Percentiles rank a stretch among this genome's conserved stretches.
Evolutionary conservation across 2,329 filamentous ascomycete genomes (phyloP).

Genomic region (Pseudopithomyces maydicus): DNA sequence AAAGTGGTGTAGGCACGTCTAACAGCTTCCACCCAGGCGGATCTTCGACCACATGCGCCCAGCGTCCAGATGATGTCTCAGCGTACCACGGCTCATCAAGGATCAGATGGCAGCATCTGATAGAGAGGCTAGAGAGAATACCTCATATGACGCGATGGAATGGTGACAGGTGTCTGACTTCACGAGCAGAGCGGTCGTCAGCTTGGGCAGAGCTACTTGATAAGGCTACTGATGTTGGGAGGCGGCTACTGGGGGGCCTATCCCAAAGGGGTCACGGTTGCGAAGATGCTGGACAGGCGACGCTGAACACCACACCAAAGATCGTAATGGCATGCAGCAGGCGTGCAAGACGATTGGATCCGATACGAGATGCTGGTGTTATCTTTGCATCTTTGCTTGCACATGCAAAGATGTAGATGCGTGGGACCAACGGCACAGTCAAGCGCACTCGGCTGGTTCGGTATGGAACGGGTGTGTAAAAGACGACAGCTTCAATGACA

Average conservation of each 20-base stretch:
- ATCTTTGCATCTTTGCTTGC: background rate
- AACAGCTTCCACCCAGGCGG: too few species aligned
- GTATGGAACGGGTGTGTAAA: background rate
- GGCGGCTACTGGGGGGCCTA: constrained; percentile 7
- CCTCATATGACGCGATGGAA: background rate
- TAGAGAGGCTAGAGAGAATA: background rate
- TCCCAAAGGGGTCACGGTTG: constrained; percentile 13
- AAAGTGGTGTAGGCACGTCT: too few species aligned
- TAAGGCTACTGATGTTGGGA: constrained; percentile 29
- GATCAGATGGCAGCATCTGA: constrained; percentile 6
- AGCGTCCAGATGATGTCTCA: too few species aligned
- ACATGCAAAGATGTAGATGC: background rate
- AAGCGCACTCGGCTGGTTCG: background rate
- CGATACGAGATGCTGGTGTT: background rate
- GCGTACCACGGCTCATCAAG: too few species aligned
- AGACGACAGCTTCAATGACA: too few species aligned
- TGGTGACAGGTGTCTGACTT: background rate
- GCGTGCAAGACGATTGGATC: background rate
- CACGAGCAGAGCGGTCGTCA: background rate
- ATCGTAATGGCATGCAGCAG: background rate
- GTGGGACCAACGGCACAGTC: background rate
- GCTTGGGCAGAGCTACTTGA: constrained; percentile 8
- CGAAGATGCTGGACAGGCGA: constrained; percentile 10
- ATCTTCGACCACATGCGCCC: too few species aligned
- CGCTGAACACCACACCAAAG: background rate